A percentile compares a stretch with the other conserved stretches of the same genome.
phyloP scores from a whole-genome alignment of 371 early-diverging fungal species.

The Massospora cicadina region DNA sequence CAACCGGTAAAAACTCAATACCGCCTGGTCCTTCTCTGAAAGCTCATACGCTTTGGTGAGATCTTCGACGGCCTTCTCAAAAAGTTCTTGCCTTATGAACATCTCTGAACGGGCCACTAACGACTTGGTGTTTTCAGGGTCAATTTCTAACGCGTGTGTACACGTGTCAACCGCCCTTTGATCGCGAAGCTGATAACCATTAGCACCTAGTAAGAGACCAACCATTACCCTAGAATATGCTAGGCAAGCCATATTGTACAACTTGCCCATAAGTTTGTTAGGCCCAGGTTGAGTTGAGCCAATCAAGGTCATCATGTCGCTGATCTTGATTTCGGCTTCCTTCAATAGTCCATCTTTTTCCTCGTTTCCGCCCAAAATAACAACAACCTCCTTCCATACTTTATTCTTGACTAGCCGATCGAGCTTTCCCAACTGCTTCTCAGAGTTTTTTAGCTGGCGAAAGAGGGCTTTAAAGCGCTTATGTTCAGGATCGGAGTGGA shows the following conservation, averaged over 20 bases:
- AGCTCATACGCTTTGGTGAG: slow-evolving; percentile 48
- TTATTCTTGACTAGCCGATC: slow-evolving; percentile 29
- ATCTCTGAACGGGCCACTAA: slow-evolving; percentile 48
- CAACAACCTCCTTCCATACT: slow-evolving; percentile 44
- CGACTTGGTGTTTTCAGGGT: slow-evolving; percentile 49
- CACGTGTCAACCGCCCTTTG: slow-evolving; percentile 34
- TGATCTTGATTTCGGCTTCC: slow-evolving; percentile 26
- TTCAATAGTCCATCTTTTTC: slow-evolving; percentile 27
- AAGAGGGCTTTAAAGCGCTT: slow-evolving; percentile 61
- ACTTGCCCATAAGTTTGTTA: slow-evolving; percentile 27
- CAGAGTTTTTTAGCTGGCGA: slow-evolving; percentile 49
- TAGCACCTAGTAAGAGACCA: not conserved
- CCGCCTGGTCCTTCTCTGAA: slow-evolving; percentile 19
- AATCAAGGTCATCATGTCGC: slow-evolving; percentile 18
- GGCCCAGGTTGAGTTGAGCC: slow-evolving; percentile 24
- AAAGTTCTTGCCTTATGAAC: slow-evolving; percentile 41
- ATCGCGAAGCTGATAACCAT: slow-evolving; percentile 19
- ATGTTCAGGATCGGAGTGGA: slow-evolving; percentile 79
- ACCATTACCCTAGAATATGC: slow-evolving; percentile 32
- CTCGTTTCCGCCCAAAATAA: slow-evolving; percentile 24
- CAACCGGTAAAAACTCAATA: not conserved
- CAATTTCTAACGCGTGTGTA: slow-evolving; percentile 26
- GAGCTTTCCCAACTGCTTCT: slow-evolving; percentile 45
- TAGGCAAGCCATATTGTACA: slow-evolving; percentile 38
- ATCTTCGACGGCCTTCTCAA: slow-evolving; percentile 52